Percentiles rank a stretch among this genome's conserved stretches.
Conservation (phyloP, 2,329 filamentous ascomycete genomes). For the Coniochaeta sp. region DNA sequence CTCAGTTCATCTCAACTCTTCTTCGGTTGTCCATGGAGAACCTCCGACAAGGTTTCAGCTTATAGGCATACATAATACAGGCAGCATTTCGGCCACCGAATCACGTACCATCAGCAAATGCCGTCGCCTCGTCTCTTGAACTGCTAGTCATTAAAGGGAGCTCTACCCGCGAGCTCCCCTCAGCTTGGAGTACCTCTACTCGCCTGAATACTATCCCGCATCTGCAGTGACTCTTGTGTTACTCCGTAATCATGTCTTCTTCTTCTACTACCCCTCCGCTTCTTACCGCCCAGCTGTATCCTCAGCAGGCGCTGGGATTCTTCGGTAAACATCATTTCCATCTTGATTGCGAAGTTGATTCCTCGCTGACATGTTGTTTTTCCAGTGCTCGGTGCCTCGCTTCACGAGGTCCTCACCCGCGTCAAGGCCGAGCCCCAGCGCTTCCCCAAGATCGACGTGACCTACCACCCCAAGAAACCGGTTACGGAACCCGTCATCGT, state of each 20-base stretch:
- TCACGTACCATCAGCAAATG: background rate
- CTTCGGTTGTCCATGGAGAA: background rate
- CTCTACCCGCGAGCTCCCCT: background rate
- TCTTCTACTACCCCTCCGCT: slow-evolving; percentile 15
- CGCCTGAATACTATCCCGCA: background rate
- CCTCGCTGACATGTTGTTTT: slow-evolving; percentile 3
- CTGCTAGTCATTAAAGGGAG: background rate
- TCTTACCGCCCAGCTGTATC: slow-evolving; percentile 56
- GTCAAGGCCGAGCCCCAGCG: slow-evolving; percentile 79
- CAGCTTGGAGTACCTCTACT: background rate
- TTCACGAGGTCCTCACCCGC: slow-evolving; percentile 81
- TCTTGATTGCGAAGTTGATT: background rate
- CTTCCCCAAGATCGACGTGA: slow-evolving; percentile 76
- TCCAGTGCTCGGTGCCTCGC: slow-evolving; percentile 64
- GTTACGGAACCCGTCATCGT: slow-evolving; percentile 69
- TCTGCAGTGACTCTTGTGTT: background rate
- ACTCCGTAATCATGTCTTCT: background rate
- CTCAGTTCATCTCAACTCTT: background rate
- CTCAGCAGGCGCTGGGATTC: slow-evolving; percentile 59
- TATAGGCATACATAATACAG: too few species aligned
- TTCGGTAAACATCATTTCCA: slow-evolving; percentile 27
- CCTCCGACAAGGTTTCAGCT: background rate
- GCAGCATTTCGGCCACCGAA: background rate
- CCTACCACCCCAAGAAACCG: slow-evolving; percentile 69
- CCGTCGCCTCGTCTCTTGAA: background rate